Evolutionary conservation across 2,329 filamentous ascomycete species (phyloP), one percentile per base, ranked within the genome.

Genomic region (Monosporascus ibericus): DNA sequence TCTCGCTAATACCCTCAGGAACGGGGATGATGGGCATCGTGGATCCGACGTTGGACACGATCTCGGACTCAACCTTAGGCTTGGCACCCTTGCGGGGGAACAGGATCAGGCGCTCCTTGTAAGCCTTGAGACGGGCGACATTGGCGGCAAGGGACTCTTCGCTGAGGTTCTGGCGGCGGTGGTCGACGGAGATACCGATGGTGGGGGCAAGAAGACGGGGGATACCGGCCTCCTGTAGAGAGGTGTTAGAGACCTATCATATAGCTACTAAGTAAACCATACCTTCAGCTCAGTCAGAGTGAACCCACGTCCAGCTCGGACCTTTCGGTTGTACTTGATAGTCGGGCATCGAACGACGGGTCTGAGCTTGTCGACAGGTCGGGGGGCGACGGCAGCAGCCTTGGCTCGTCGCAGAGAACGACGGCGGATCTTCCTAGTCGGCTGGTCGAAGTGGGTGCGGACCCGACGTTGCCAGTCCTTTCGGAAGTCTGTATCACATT

Each of bases 401-500:
- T 97, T 99, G 69, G 87, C 85, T 74, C 90, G 85, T 77, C 94
- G 92, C 67, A 91, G 89, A 76, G 89, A 84, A 71, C 94, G 87
- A 78, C 94, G 88, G 76, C 87, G 85, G 77, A 87, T 85, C 87
- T 99, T 99, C 80, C 91, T 90, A 75, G 92, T 94, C 75, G 94
- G 87, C 92, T 97, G 94, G 84, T 99, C 91, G 82, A 99, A 99
- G 85, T 99, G 94, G 79, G 90, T 89, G 80, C 91, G 90, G 74
- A 99, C 94, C 81, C 92, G 90, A 81, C 91, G 90, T 80, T 97
- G 92, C 94, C 94, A 99, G 85, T 99, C 92, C 90, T 96, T 96
- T 81, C 90, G 92, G 90, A 96, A 96, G 76, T 96, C 89, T 94
- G 71, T 60, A 63, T 58, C 60, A 55, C 58, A 67, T 75, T 68